Evolutionary conservation across 2,329 filamentous ascomycete species (phyloP).

Genomic region (Fusarium proliferatum): DNA sequence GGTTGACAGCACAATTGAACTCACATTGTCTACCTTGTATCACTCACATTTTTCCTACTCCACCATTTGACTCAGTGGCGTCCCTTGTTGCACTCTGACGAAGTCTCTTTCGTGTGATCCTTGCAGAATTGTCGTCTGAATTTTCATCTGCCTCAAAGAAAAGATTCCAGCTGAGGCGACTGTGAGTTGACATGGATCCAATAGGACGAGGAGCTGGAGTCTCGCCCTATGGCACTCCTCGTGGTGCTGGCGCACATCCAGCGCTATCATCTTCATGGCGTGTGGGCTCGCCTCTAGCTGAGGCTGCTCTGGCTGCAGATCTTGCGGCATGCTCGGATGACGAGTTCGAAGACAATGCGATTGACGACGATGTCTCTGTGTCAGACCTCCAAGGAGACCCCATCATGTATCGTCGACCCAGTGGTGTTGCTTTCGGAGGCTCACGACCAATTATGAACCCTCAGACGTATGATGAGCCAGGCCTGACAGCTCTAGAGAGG

Average conservation of each 20-base stretch:
- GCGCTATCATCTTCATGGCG: constrained; percentile 61
- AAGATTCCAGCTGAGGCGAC: not conserved
- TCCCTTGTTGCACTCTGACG: constrained; percentile 21
- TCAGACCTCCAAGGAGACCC: constrained; percentile 56
- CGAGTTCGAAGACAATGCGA: constrained; percentile 54
- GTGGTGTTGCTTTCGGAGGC: constrained; percentile 78
- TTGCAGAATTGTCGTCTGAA: constrained; percentile 17
- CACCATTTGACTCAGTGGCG: constrained; percentile 20
- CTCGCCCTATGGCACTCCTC: constrained; percentile 40
- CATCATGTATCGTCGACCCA: constrained; percentile 78
- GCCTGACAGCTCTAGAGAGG: constrained; percentile 65
- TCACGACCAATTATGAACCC: constrained; percentile 76
- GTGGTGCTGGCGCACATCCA: constrained; percentile 34
- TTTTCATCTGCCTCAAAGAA: constrained; percentile 15
- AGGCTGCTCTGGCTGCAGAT: constrained; percentile 73
- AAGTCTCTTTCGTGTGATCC: constrained; percentile 14
- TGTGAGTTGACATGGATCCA: constrained; percentile 24
- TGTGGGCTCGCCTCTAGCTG: constrained; percentile 72
- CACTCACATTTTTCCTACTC: constrained; percentile 21
- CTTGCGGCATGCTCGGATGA: constrained; percentile 72
- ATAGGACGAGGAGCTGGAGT: constrained; percentile 34
- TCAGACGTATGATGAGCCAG: constrained; percentile 57
- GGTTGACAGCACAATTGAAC: constrained; percentile 8
- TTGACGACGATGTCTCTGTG: constrained; percentile 48
- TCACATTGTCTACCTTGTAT: constrained; percentile 25